Evolutionary conservation across 148 eudicot species (phyloP).

Genomic region (Nepenthes mirabilis): DNA sequence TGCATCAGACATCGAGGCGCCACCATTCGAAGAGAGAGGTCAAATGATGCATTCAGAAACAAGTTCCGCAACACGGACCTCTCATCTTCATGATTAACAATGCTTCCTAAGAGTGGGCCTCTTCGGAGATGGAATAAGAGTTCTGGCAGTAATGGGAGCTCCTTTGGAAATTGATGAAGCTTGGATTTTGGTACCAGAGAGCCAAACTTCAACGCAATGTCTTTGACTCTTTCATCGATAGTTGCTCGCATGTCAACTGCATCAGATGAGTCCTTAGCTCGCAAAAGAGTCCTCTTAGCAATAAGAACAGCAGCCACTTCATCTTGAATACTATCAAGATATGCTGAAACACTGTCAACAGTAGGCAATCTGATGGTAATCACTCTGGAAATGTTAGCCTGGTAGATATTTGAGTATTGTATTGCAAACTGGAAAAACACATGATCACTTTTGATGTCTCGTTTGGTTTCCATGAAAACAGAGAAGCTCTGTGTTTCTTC

Average conservation of each 20-base stretch:
- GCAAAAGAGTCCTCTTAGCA: conserved; percentile 75
- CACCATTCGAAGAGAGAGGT: conserved; percentile 87
- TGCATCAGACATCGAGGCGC: conserved; percentile 97
- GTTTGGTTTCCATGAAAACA: conserved; percentile 55
- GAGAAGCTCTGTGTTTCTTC: conserved; percentile 93
- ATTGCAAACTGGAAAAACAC: conserved; percentile 74
- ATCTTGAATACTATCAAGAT: conserved; percentile 86
- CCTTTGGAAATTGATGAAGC: conserved; percentile 78
- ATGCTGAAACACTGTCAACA: conserved; percentile 80
- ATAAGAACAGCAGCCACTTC: conserved; percentile 85
- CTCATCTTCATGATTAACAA: conserved; percentile 94
- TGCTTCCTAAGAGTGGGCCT: conserved; percentile 81
- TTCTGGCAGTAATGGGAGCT: conserved; percentile 77
- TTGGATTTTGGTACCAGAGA: conserved; percentile 85
- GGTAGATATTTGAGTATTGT: conserved; percentile 67
- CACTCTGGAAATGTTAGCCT: conserved; percentile 81
- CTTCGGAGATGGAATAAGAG: conserved; percentile 84
- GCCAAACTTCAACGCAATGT: conserved; percentile 66
- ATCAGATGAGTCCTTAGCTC: conserved; percentile 51
- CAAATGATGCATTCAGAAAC: conserved; percentile 91
- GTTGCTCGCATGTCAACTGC: conserved; percentile 60
- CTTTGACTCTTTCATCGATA: conserved; percentile 90
- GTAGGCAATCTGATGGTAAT: conserved; percentile 75
- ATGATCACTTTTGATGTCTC: conserved; percentile 59
- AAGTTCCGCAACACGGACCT: conserved; percentile 75